Conservation (phyloP, 2,329 filamentous ascomycete species). For the Fusarium pseudoanthophilum region DNA sequence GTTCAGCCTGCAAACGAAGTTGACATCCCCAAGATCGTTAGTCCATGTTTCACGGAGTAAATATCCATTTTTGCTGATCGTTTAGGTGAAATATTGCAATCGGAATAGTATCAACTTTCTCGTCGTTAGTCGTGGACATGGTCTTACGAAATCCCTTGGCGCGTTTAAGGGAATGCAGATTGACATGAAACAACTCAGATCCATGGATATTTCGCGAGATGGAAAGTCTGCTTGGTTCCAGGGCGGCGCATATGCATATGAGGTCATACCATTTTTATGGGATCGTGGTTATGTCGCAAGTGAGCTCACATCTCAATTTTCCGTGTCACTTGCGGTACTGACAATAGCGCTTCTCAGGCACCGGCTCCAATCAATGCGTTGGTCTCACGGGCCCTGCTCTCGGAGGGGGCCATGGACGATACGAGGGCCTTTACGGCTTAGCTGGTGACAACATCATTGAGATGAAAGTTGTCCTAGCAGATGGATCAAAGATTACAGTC, state of each 20-base stretch:
- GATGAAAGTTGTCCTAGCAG: neutral
- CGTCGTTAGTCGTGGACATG: neutral
- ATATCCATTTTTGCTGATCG: neutral
- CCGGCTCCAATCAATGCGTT: neutral
- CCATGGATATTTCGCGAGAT: neutral
- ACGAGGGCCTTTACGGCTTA: neutral
- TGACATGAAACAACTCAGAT: neutral
- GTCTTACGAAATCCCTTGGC: neutral
- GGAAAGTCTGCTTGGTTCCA: neutral
- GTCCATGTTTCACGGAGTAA: rapidly evolving
- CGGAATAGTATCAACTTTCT: neutral
- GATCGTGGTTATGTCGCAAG: neutral
- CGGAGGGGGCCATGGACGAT: neutral
- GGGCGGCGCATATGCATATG: neutral
- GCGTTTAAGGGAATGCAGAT: neutral
- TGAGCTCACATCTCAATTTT: neutral
- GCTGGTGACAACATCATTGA: neutral
- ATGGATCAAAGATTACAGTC: neutral
- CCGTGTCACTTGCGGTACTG: rapidly evolving
- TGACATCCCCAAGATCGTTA: neutral
- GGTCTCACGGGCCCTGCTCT: neutral
- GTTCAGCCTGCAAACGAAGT: neutral
- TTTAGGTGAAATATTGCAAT: neutral
- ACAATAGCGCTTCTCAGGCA: neutral
- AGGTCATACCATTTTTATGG: neutral